Conservation (phyloP, 139 green algal genomes). For the Bryopsis sp. region DNA sequence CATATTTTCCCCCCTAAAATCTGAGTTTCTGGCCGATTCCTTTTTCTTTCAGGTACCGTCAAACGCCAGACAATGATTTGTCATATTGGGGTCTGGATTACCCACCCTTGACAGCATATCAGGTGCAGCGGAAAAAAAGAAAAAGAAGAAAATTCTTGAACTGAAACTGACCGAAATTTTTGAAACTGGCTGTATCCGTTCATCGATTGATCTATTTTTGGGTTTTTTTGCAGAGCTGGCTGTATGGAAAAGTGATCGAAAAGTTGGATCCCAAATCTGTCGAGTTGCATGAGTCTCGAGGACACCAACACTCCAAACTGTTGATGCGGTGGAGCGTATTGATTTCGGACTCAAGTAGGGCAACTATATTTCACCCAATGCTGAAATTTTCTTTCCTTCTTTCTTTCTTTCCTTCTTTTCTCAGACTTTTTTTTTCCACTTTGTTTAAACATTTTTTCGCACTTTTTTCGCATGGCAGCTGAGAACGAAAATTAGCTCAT, state of each 20-base stretch:
- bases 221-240: constrained; percentile 51
- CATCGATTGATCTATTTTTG: too few relatives aligned
- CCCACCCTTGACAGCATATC: constrained; percentile 89
- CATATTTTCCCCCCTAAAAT: too few relatives aligned
- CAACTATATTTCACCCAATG: too few relatives aligned
- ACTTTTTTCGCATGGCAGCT: too few relatives aligned
- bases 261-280: constrained; percentile 63
- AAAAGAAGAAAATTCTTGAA: constrained; percentile 2
- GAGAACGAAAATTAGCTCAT: too few relatives aligned
- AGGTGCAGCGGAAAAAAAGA: too few relatives aligned
- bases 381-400: too few relatives aligned
- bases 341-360: constrained; percentile 68
- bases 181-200: not conserved
- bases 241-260: constrained; percentile 60
- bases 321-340: constrained; percentile 80
- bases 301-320: constrained; percentile 70
- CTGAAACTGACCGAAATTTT: not conserved
- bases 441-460: too few relatives aligned
- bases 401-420: too few relatives aligned
- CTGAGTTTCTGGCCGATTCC: too few relatives aligned
- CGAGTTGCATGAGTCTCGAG: constrained; percentile 46
- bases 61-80: constrained; percentile 28
- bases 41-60: constrained; percentile 26
- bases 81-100: constrained; percentile 96
- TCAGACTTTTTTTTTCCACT: too few relatives aligned